Percentiles rank a stretch among this genome's conserved stretches.
Conservation (phyloP, 2,329 filamentous ascomycete species). For the Stenocarpella maydis region DNA sequence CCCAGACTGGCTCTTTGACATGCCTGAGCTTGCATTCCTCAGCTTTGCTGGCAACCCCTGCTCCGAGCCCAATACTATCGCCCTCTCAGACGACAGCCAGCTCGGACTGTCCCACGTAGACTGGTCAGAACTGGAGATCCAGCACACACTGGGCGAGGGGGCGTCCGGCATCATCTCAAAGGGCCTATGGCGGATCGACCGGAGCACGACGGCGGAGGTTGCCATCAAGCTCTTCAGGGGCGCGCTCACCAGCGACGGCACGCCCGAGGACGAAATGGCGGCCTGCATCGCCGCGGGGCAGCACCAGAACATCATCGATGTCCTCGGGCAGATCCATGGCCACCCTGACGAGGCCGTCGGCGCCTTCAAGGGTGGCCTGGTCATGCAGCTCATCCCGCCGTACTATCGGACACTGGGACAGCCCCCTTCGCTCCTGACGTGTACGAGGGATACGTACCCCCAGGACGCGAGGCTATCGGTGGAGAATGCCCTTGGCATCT, state of each 20-base stretch:
- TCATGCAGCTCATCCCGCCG: conserved; percentile 56
- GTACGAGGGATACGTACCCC: conserved; percentile 55
- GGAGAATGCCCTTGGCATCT: conserved; percentile 46
- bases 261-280: conserved; percentile 57
- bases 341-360: conserved; percentile 47
- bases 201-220: conserved; percentile 46
- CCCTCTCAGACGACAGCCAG: background rate
- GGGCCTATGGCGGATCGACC: conserved; percentile 46
- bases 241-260: conserved; percentile 56
- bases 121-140: conserved; percentile 51
- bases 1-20: conserved; percentile 53
- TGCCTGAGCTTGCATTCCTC: conserved; percentile 56
- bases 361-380: conserved; percentile 48
- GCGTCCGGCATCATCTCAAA: conserved; percentile 57
- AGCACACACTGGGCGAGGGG: conserved; percentile 52
- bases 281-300: conserved; percentile 55
- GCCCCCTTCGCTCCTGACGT: conserved; percentile 54
- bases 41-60: conserved; percentile 59
- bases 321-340: conserved; percentile 52
- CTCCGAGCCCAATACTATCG: conserved; percentile 36
- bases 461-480: conserved; percentile 42
- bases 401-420: conserved; percentile 52
- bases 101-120: conserved; percentile 46
- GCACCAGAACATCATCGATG: conserved; percentile 55
- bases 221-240: conserved; percentile 59